These are phyloP conservation scores for Iberis pinnata DNA, from an alignment of 345 rosid species.

Conservation along the genomic window DNA sequence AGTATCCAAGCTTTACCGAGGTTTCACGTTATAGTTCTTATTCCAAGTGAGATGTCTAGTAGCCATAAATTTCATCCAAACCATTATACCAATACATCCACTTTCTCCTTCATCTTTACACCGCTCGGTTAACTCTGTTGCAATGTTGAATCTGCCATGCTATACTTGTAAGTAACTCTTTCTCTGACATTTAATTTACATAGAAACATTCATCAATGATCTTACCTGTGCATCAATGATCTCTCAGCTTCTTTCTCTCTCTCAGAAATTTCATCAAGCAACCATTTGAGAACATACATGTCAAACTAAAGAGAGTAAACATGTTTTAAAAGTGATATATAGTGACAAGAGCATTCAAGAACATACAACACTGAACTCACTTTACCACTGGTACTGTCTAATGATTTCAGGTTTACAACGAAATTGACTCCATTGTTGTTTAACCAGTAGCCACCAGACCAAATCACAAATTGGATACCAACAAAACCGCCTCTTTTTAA, in stretches of 20 bases:
- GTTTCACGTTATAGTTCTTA: slow-evolving; percentile 96
- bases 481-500: slow-evolving; percentile 39
- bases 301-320: slow-evolving; percentile 27
- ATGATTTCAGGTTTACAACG: slow-evolving; percentile 30
- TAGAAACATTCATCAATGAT: neutral
- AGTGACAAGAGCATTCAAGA: neutral
- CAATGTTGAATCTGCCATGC: slow-evolving; percentile 34
- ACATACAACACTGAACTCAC: slow-evolving; percentile 21
- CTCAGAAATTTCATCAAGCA: slow-evolving; percentile 53
- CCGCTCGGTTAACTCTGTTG: slow-evolving; percentile 31
- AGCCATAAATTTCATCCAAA: slow-evolving; percentile 99
- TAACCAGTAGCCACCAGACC: slow-evolving; percentile 49
- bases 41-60: slow-evolving; percentile 97
- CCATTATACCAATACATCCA: slow-evolving; percentile 84
- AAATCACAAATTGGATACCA: slow-evolving; percentile 53
- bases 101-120: slow-evolving; percentile 55
- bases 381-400: slow-evolving; percentile 30
- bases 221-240: slow-evolving; percentile 58
- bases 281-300: slow-evolving; percentile 48
- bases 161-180: slow-evolving; percentile 24
- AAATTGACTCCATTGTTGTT: slow-evolving; percentile 51
- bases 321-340: neutral
- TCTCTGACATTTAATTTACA: neutral
- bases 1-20: slow-evolving; percentile 48
- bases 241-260: slow-evolving; percentile 64